phyloP scores from a whole-genome alignment of 805 yeast species.

The Suhomyces tanzawaensis region DNA sequence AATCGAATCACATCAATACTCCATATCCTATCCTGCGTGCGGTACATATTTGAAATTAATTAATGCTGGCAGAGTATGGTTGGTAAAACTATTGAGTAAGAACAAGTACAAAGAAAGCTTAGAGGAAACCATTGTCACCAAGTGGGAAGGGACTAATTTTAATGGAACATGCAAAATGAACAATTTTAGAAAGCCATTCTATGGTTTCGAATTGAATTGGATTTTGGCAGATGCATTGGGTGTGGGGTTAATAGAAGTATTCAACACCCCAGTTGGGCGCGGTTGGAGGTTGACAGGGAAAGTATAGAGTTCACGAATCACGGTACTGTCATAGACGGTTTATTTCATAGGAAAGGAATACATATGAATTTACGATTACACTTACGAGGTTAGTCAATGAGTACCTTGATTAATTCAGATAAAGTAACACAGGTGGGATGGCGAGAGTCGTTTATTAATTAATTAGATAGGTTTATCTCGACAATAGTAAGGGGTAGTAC shows the following conservation, averaged over 20 bases:
- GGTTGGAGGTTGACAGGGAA: constrained; percentile 60
- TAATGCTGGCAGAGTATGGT: constrained; percentile 43
- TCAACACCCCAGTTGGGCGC: constrained; percentile 52
- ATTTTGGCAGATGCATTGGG: constrained; percentile 51
- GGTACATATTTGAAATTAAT: constrained; percentile 48
- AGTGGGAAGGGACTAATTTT: constrained; percentile 42
- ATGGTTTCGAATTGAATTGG: constrained; percentile 52
- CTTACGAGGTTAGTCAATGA: too few species aligned
- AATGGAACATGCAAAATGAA: constrained; percentile 31
- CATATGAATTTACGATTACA: too few species aligned
- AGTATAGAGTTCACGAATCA: too few species aligned
- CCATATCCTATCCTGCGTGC: constrained; percentile 48
- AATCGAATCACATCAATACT: constrained; percentile 38
- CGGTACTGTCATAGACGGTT: too few species aligned
- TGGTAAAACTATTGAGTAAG: constrained; percentile 38
- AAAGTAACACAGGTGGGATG: too few species aligned
- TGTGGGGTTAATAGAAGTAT: constrained; percentile 50
- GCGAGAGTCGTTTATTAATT: too few species aligned
- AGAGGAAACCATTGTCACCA: constrained; percentile 40
- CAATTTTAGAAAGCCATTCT: constrained; percentile 45
- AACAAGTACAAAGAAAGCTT: constrained; percentile 42
- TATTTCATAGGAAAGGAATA: too few species aligned
- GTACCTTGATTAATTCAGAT: too few species aligned
- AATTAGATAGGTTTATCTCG: not conserved
- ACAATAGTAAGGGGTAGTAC: not conserved